A percentile compares a stretch with the other conserved stretches of the same genome.
Conservation (phyloP, 352 stramenopile genomes). For the Pythium myriotylum region DNA sequence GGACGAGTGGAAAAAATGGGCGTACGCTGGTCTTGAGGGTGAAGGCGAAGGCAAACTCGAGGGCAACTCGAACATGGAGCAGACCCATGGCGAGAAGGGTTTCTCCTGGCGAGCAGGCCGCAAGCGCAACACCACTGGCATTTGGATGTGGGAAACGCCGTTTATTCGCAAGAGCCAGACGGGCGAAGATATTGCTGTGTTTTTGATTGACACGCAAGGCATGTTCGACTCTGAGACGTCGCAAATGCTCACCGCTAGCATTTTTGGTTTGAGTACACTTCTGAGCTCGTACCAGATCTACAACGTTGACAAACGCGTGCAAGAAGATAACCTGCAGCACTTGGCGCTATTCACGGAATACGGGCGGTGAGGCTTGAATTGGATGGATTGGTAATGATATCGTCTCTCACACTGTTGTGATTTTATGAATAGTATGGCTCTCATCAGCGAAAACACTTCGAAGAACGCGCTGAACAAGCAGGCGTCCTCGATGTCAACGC, state of each 20-base stretch:
- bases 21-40: constrained; percentile 59
- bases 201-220: constrained; percentile 99
- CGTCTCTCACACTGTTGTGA: background rate
- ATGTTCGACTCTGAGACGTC: constrained; percentile 99
- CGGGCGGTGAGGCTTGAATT: constrained; percentile 75
- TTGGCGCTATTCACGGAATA: constrained; percentile 99
- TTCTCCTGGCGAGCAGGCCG: constrained; percentile 97
- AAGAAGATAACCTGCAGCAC: constrained; percentile 99
- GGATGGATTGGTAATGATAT: background rate
- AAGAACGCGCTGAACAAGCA: constrained; percentile 28
- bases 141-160: constrained; percentile 99
- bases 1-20: constrained; percentile 72
- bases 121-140: constrained; percentile 98
- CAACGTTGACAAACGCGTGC: constrained; percentile 99
- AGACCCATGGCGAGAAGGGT: constrained; percentile 76
- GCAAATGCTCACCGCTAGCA: constrained; percentile 97
- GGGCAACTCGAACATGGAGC: constrained; percentile 84
- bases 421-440: constrained; percentile 56
- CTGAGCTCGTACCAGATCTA: constrained; percentile 98
- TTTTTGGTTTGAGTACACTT: constrained; percentile 98
- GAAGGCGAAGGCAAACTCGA: constrained; percentile 63
- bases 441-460: constrained; percentile 43
- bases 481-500: constrained; percentile 16
- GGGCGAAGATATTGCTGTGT: constrained; percentile 92
- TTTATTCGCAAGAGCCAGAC: constrained; percentile 92